These are phyloP conservation scores for Penicillium paxilli DNA, from an alignment of 495 filamentous ascomycete species.

Conservation along the genomic window DNA sequence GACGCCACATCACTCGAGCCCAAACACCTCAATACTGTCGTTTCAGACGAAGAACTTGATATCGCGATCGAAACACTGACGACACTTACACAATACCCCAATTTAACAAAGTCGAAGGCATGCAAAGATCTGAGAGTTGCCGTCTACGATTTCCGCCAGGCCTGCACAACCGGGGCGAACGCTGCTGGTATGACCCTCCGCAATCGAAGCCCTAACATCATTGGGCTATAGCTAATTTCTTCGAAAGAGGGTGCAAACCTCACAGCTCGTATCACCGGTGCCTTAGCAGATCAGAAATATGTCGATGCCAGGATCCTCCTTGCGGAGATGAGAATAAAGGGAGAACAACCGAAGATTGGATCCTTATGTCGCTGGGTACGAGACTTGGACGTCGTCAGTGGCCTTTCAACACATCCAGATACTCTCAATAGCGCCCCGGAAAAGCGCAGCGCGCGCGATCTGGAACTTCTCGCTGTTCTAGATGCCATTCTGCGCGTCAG, in stretches of 20 bases:
- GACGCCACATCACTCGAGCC: conserved; percentile 32
- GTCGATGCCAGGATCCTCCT: conserved; percentile 36
- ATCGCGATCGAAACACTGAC: conserved; percentile 39
- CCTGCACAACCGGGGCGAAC: conserved; percentile 40
- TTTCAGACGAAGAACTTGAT: conserved; percentile 38
- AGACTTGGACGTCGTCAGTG: conserved; percentile 41
- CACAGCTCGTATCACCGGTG: conserved; percentile 40
- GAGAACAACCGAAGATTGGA: conserved; percentile 40
- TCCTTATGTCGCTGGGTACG: conserved; percentile 43
- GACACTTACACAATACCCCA: conserved; percentile 36
- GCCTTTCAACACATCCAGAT: conserved; percentile 35
- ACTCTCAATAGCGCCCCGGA: conserved; percentile 11
- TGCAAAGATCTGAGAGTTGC: conserved; percentile 41
- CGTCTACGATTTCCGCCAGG: conserved; percentile 40
- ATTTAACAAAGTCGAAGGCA: conserved; percentile 38
- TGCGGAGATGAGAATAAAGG: conserved; percentile 37
- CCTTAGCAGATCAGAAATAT: conserved; percentile 36
- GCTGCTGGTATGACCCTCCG: conserved; percentile 25
- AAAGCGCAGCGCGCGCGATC: conserved; percentile 26
- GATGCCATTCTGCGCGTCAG: conserved; percentile 40
- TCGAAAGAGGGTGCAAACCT: conserved; percentile 36
- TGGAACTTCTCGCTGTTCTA: conserved; percentile 33
- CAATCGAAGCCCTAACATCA: neutral
- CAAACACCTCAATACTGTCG: conserved; percentile 32
- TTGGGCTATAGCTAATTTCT: conserved; percentile 7